phyloP scores from a whole-genome alignment of 495 filamentous ascomycete genomes.

The Annulohypoxylon stygium region DNA sequence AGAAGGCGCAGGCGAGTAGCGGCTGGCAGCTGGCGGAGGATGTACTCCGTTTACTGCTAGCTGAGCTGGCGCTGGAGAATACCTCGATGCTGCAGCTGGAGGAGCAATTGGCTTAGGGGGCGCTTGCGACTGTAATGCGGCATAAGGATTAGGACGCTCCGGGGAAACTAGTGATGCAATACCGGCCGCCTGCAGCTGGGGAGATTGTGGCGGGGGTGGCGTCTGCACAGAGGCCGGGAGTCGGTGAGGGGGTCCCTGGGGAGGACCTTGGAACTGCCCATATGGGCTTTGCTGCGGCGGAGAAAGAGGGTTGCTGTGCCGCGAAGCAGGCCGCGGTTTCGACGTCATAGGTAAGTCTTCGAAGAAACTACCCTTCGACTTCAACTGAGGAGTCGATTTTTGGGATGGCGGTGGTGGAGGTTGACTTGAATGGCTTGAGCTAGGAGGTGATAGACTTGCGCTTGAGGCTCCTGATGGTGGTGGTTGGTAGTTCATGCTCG shows the following conservation, averaged over 20 bases:
- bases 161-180: constrained; percentile 63
- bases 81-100: constrained; percentile 59
- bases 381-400: constrained; percentile 52
- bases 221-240: constrained; percentile 46
- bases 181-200: constrained; percentile 47
- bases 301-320: constrained; percentile 56
- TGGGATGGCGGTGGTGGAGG: constrained; percentile 45
- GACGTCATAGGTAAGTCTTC: constrained; percentile 83
- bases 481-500: constrained; percentile 67
- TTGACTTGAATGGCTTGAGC: constrained; percentile 53
- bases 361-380: constrained; percentile 75
- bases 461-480: constrained; percentile 52
- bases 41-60: constrained; percentile 53
- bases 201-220: constrained; percentile 48
- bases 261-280: constrained; percentile 47
- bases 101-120: constrained; percentile 56
- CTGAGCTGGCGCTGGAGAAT: constrained; percentile 71
- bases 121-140: constrained; percentile 58
- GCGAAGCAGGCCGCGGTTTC: constrained; percentile 66
- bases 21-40: constrained; percentile 58
- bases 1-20: constrained; percentile 68
- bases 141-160: constrained; percentile 75
- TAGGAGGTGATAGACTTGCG: constrained; percentile 52
- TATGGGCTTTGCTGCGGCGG: constrained; percentile 56
- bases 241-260: constrained; percentile 54